phyloP scores from a whole-genome alignment of 2,329 filamentous ascomycete species.

The Calcarisporium arbuscula region DNA sequence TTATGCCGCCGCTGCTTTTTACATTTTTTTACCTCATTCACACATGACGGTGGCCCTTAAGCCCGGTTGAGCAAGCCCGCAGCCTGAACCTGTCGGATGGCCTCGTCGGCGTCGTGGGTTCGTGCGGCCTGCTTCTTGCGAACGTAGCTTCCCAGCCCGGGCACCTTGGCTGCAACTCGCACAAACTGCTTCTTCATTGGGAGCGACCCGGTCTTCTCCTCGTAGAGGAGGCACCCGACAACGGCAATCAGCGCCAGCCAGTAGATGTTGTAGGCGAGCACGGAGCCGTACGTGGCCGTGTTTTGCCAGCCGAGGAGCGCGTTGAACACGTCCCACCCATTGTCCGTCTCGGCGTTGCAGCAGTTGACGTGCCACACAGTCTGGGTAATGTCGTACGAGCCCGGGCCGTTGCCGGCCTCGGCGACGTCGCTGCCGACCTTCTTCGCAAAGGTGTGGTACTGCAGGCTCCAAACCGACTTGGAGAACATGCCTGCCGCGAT shows the following conservation, averaged over 20 bases:
- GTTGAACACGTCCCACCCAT: constrained; percentile 70
- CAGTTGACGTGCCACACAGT: constrained; percentile 79
- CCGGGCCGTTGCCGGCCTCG: constrained; percentile 51
- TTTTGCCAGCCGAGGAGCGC: constrained; percentile 74
- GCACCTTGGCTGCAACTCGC: constrained; percentile 1
- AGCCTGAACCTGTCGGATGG: constrained; percentile 7
- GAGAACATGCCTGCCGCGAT: constrained; percentile 77
- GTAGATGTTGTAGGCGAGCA: constrained; percentile 83
- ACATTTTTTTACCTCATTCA: no score
- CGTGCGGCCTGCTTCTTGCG: constrained; percentile 3
- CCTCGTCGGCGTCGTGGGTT: constrained; percentile 3
- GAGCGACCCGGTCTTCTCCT: constrained; percentile 5
- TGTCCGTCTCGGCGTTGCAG: constrained; percentile 58
- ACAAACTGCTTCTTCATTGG: constrained; percentile 6
- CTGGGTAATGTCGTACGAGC: constrained; percentile 69
- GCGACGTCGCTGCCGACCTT: constrained; percentile 49
- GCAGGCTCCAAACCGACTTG: constrained; percentile 64
- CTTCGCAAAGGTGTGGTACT: constrained; percentile 50
- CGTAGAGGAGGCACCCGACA: constrained; percentile 5
- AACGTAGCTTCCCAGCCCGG: constrained; percentile 2
- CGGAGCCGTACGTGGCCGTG: constrained; percentile 79
- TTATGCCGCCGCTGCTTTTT: no score
- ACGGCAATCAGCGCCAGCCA: constrained; percentile 51
- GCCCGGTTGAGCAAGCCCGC: constrained; percentile 4
- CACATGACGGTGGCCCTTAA: no score